phyloP scores from a whole-genome alignment of 148 eudicot species.

The Silene conica region DNA sequence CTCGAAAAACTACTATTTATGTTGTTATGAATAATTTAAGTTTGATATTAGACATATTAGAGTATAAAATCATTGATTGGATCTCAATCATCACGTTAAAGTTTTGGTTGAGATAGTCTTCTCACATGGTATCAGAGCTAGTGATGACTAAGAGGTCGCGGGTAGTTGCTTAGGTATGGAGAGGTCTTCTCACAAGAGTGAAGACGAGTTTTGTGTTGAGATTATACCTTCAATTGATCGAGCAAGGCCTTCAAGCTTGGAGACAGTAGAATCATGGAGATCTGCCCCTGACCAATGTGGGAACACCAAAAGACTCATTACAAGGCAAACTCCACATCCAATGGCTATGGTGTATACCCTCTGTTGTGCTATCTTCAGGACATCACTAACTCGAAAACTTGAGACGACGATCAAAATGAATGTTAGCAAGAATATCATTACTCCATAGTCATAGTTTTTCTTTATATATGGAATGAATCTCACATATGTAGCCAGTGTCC shows the following conservation, averaged over 20 bases:
- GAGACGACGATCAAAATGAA: slow-evolving; percentile 79
- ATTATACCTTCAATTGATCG: slow-evolving; percentile 60
- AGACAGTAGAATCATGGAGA: slow-evolving; percentile 66
- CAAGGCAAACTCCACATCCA: slow-evolving; percentile 73
- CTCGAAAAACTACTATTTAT: not conserved
- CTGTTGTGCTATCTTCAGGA: slow-evolving; percentile 64
- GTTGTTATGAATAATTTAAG: too few relatives aligned
- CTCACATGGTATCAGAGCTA: too few relatives aligned
- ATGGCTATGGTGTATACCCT: slow-evolving; percentile 64
- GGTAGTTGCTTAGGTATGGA: too few relatives aligned
- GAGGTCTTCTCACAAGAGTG: too few relatives aligned
- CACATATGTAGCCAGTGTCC: slow-evolving; percentile 61
- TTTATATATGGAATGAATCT: slow-evolving; percentile 86
- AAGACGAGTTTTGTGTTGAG: not conserved
- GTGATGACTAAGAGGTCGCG: too few relatives aligned
- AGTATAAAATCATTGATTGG: too few relatives aligned
- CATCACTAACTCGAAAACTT: slow-evolving; percentile 65
- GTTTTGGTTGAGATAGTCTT: too few relatives aligned
- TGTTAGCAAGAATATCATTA: slow-evolving; percentile 80
- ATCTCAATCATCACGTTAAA: too few relatives aligned
- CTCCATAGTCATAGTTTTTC: slow-evolving; percentile 86
- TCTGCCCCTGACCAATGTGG: slow-evolving; percentile 94
- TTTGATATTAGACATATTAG: too few relatives aligned
- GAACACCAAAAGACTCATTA: slow-evolving; percentile 68
- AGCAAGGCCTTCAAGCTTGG: slow-evolving; percentile 82